Base-by-base conservation (phyloP, 441 rosid genomes). In the Euphorbia corollata region DNA sequence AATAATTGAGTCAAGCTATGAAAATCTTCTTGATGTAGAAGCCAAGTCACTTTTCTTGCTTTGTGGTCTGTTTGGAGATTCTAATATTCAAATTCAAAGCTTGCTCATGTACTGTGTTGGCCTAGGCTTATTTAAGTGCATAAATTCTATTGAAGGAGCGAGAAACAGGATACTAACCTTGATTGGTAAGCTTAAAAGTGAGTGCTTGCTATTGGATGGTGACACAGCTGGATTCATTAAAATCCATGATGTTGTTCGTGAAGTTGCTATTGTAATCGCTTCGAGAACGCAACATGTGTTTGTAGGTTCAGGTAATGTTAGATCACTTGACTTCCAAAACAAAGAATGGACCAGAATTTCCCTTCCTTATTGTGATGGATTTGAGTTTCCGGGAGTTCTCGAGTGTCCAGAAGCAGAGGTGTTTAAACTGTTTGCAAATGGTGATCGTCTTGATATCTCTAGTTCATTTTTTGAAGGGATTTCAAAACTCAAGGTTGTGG, bases 1-100 rank as follows among this genome's bases (percentile, higher is more conserved):
- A 27, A 39, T 24, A 1, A 8, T 78, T n/a, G 48, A 70, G 65
- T n/a, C 64, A 19, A 72, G 68, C 23, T 78, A 69, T 63, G 45
- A 55, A 1, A 0, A 24, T 43, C 36, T 78, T 11, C 8, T 4
- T 6, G 3, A 16, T 19, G 60, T 48, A n/a, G 51, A 75, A 16
- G 23, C 54, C 32, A 54, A 53, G 54, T 38, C 2, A n/a, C 15
- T 56, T 23, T 65, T 72, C 58, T 59, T 75, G 50, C 70, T 78
- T 0, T 74, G 59, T 54, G 41, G 68, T n/a, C 30, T 67, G 24
- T 3, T 45, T 39, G 56, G 60, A 19, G 11, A 30, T 20, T 43
- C 67, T 18, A 9, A 61, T 68, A 58, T 51, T n/a, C 1, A 3
- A 38, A 59, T 32, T 5, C 24, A 16, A 0, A 59, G 41, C 27